These are phyloP conservation scores for Erysiphe pulchra DNA, from an alignment of 2,329 filamentous ascomycete species.

Conservation along the genomic window DNA sequence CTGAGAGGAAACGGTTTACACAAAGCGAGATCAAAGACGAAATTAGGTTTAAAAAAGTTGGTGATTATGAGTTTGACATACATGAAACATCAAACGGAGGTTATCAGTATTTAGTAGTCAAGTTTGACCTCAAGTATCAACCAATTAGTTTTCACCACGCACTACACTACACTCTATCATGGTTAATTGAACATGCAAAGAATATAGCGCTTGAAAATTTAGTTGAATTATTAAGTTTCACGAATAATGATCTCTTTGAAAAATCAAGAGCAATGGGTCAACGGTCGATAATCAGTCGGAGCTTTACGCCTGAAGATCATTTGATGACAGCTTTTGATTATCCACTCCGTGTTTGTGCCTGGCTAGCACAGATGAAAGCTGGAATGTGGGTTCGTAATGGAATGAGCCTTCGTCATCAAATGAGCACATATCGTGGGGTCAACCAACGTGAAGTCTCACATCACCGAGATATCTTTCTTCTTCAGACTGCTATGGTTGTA, in stretches of 20 bases:
- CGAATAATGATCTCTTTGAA: conserved; percentile 40
- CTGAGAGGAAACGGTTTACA: conserved; percentile 66
- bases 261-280: conserved; percentile 36
- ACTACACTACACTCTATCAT: conserved; percentile 85
- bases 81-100: conserved; percentile 9
- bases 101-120: conserved; percentile 39
- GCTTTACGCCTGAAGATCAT: conserved; percentile 46
- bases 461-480: conserved; percentile 77
- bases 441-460: conserved; percentile 77
- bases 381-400: conserved; percentile 98
- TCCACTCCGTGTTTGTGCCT: conserved; percentile 76
- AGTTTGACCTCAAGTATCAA: conserved; percentile 69
- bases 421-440: conserved; percentile 76
- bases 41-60: conserved; percentile 53
- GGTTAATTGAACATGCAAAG: conserved; percentile 78
- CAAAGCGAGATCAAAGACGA: conserved; percentile 74
- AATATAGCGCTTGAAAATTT: conserved; percentile 43
- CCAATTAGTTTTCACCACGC: conserved; percentile 95
- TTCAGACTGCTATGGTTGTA: conserved; percentile 74
- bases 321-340: conserved; percentile 78
- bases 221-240: conserved; percentile 43
- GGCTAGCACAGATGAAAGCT: conserved; percentile 94
- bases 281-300: conserved; percentile 24
- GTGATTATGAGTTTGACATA: conserved; percentile 56
- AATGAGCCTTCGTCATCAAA: conserved; percentile 84